A percentile compares a stretch with the other conserved stretches of the same genome.
These are phyloP conservation scores for Kodamaea kaohsiungensis DNA, from an alignment of 805 yeast genomes.

Conservation along the genomic window DNA sequence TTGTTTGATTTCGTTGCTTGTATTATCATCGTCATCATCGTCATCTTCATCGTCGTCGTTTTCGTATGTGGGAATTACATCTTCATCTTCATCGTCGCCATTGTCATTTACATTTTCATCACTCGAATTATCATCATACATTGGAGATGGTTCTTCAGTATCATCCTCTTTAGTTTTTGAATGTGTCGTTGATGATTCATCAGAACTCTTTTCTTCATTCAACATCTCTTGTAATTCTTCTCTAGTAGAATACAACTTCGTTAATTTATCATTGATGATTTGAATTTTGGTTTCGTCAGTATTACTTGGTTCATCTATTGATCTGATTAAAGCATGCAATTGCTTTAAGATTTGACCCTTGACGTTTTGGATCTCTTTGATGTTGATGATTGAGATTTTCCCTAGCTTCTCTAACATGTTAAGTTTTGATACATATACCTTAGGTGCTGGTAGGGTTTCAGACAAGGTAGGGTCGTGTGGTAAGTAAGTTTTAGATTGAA, in stretches of 20 bases:
- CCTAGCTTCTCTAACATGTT: conserved; percentile 41
- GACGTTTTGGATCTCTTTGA: conserved; percentile 31
- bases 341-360: conserved; percentile 27
- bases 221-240: conserved; percentile 34
- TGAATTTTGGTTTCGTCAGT: conserved; percentile 36
- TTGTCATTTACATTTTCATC: conserved; percentile 14
- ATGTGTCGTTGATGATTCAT: background rate
- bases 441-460: conserved; percentile 41
- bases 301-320: conserved; percentile 26
- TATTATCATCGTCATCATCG: conserved; percentile 1
- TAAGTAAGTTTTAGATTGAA: conserved; percentile 37
- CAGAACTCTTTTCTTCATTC: conserved; percentile 1
- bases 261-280: conserved; percentile 30
- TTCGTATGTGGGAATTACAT: conserved; percentile 15
- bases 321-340: conserved; percentile 24
- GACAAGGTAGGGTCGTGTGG: conserved; percentile 35
- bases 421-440: conserved; percentile 39
- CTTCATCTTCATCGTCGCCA: conserved; percentile 18
- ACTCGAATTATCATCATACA: conserved; percentile 19
- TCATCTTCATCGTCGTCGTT: conserved; percentile 19
- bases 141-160: conserved; percentile 33
- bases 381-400: conserved; percentile 29
- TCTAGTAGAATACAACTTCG: conserved; percentile 28
- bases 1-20: background rate
- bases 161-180: conserved; percentile 5